Conservation (phyloP, 169 alveolate species). For the Theileria annulata region DNA sequence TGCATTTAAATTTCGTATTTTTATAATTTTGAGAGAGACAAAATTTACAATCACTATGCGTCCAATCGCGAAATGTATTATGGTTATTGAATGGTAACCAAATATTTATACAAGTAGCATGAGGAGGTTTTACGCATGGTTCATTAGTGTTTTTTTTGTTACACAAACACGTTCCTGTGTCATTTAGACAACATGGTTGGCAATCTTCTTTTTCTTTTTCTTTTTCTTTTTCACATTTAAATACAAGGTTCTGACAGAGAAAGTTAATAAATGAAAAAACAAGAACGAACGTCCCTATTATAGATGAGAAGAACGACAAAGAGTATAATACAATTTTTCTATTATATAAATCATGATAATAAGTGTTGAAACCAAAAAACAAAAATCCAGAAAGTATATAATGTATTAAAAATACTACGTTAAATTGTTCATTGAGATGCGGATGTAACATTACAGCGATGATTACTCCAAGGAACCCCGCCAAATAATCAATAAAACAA, state of each 20-base stretch:
- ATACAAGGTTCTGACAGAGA: not conserved
- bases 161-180: slow-evolving; percentile 14
- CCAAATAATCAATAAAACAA: not conserved
- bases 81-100: slow-evolving; percentile 18
- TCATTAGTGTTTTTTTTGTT: slow-evolving; percentile 2
- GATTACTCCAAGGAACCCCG: not conserved
- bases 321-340: not conserved
- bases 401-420: not conserved
- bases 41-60: slow-evolving; percentile 2
- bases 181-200: slow-evolving; percentile 2
- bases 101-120: not conserved
- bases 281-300: slow-evolving; percentile 1
- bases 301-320: slow-evolving; percentile 10
- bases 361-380: slow-evolving; percentile 12
- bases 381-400: not conserved
- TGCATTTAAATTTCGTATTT: not conserved
- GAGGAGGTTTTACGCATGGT: not conserved
- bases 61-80: slow-evolving; percentile 10
- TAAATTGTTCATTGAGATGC: not conserved
- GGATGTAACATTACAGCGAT: not conserved
- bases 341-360: not conserved
- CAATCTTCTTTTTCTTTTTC: not conserved
- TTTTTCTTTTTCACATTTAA: not conserved
- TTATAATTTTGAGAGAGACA: slow-evolving; percentile 6
- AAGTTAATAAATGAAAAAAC: not conserved